Percentiles rank a stretch among this genome's conserved stretches.
Conservation (phyloP, 768 basidiomycete species). For the Serendipita vermifera region DNA sequence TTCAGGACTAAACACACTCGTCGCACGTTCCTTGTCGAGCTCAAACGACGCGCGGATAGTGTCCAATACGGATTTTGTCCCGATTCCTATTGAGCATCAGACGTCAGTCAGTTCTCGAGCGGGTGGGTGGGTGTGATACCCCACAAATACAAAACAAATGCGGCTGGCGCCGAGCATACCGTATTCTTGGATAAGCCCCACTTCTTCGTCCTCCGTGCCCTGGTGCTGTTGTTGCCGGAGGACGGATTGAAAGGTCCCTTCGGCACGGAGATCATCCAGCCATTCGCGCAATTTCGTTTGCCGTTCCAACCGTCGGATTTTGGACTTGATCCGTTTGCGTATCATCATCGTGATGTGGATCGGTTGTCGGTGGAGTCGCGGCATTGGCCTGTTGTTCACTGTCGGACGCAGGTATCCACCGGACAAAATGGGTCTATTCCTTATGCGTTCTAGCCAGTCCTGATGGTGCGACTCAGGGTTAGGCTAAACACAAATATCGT, state of each 20-base stretch:
- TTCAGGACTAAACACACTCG: slow-evolving; percentile 33
- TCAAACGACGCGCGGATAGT: slow-evolving; percentile 19
- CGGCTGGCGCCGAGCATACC: slow-evolving; percentile 18
- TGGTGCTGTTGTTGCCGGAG: slow-evolving; percentile 11
- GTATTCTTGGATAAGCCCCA: slow-evolving; percentile 11
- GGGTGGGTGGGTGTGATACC: neutral
- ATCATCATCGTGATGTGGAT: slow-evolving; percentile 59
- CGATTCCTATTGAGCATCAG: slow-evolving; percentile 22
- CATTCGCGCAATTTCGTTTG: slow-evolving; percentile 25
- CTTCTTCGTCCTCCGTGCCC: neutral
- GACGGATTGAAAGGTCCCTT: slow-evolving; percentile 28
- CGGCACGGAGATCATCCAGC: slow-evolving; percentile 26
- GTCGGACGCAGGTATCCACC: slow-evolving; percentile 57
- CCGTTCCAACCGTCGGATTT: slow-evolving; percentile 34
- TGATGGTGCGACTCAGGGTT: slow-evolving; percentile 20
- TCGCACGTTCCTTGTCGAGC: slow-evolving; percentile 32
- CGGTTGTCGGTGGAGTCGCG: slow-evolving; percentile 72
- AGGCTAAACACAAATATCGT: neutral
- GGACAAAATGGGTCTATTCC: slow-evolving; percentile 54
- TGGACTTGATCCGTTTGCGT: slow-evolving; percentile 29
- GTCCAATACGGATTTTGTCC: slow-evolving; percentile 21
- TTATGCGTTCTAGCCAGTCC: slow-evolving; percentile 44
- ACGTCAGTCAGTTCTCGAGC: neutral
- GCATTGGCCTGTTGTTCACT: slow-evolving; percentile 53
- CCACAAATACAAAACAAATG: slow-evolving; percentile 32